Evolutionary conservation across 2,329 filamentous ascomycete species (phyloP), one percentile per base, ranked within the genome.

Genomic region (Stemphylium vesicarium): DNA sequence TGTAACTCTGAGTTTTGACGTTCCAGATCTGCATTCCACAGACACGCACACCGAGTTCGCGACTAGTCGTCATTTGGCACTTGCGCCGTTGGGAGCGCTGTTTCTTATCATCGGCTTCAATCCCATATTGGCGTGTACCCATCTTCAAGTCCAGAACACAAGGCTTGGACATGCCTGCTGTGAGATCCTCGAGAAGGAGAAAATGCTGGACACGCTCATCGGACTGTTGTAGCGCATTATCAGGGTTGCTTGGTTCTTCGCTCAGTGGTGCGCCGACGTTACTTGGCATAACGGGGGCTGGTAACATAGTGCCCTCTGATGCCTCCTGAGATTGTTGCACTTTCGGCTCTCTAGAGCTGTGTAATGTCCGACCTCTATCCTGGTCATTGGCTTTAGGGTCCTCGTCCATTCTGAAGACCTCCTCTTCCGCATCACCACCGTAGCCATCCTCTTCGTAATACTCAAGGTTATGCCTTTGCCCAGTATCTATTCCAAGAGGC

Each of bases 91-190:
- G 95, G 0, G 95, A 98, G 56, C 89, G 88, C 69, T 93, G 91
- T 76, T 99, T 99, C 80, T 96, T 96, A 38, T 92, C 87, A 48
- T 85, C 88, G 2, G 95, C 95, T 64, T 98, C 93, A 11, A 98
- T 87, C 7, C 95, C 95, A 73, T 97, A 98, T 72, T 99, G 95
- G 2, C 95, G 88, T 7, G 95, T 99, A 16, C 95, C 95, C 95
- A 99, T 99, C 74, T 99, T 99, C 59, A 99, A 81, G 72, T 99
- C 95, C 75, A 99, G 89, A 56, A 99, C 96, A 77, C 95, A 98
- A 4, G 95, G 95, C 45, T 90, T 88, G 72, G 92, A 93, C 95
- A 99, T 98, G 31, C 94, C 94, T 2, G 94, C 91, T 1, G 95
- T 99, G 42, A 99, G 83, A 73, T 99, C 95, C 76, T 99, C 95